phyloP scores from a whole-genome alignment of 2,329 filamentous ascomycete species.

The Uncinocarpus reesii region DNA sequence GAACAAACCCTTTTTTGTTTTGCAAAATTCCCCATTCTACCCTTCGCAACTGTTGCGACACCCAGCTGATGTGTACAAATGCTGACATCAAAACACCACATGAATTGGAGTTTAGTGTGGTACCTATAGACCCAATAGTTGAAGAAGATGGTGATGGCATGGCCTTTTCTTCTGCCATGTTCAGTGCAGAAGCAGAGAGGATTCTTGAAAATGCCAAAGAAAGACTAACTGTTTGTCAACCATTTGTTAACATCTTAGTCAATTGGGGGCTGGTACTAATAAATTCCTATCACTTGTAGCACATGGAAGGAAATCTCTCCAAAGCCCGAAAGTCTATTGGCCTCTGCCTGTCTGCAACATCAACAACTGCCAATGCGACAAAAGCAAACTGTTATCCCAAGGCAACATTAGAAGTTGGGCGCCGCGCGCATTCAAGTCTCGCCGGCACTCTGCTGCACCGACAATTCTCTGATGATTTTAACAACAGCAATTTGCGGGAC shows the following conservation, averaged over 20 bases:
- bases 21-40: too few species aligned
- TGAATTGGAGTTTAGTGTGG: background rate
- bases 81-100: too few species aligned
- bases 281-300: slow-evolving; percentile 45
- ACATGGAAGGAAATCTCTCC: slow-evolving; percentile 84
- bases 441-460: too few species aligned
- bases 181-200: slow-evolving; percentile 23
- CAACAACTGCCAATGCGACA: too few species aligned
- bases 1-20: too few species aligned
- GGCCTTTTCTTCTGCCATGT: slow-evolving; percentile 64
- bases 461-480: too few species aligned
- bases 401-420: too few species aligned
- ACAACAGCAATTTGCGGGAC: too few species aligned
- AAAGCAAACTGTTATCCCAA: too few species aligned
- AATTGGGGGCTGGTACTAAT: background rate
- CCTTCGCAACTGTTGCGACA: too few species aligned
- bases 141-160: slow-evolving; percentile 47
- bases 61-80: too few species aligned
- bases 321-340: slow-evolving; percentile 63
- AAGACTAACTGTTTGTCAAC: slow-evolving; percentile 62
- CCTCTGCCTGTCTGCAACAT: slow-evolving; percentile 41
- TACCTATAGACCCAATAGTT: slow-evolving; percentile 28
- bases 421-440: too few species aligned
- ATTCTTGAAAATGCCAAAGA: slow-evolving; percentile 90
- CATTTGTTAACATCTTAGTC: background rate